These are phyloP conservation scores for Boletus tomentosulus DNA, from an alignment of 768 basidiomycete species.

Conservation along the genomic window DNA sequence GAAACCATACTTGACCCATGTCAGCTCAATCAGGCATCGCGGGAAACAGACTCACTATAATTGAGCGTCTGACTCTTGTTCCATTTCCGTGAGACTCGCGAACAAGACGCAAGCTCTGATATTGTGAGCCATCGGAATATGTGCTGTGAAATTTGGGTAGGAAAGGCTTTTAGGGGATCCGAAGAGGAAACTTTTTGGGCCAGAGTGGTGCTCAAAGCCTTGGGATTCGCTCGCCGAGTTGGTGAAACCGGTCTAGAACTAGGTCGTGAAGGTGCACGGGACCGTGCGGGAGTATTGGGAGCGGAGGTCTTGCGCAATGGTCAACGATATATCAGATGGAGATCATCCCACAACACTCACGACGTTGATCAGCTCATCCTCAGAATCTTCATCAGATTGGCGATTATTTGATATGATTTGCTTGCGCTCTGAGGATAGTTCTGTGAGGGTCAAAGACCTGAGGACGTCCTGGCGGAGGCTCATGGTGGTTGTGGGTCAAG, in stretches of 20 bases:
- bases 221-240: constrained; percentile 17
- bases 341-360: constrained; percentile 38
- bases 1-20: constrained; percentile 77
- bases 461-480: constrained; percentile 67
- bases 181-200: constrained; percentile 18
- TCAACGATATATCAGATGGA: constrained; percentile 8
- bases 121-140: constrained; percentile 65
- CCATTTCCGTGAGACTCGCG: constrained; percentile 85
- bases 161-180: constrained; percentile 69
- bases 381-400: constrained; percentile 47
- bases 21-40: neutral
- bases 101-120: constrained; percentile 68
- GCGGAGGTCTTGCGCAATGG: constrained; percentile 48
- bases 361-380: constrained; percentile 68
- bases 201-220: constrained; percentile 28
- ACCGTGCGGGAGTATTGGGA: constrained; percentile 64
- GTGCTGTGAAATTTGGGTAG: constrained; percentile 77
- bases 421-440: constrained; percentile 28
- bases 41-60: constrained; percentile 54
- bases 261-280: constrained; percentile 50
- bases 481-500: constrained; percentile 42
- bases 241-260: constrained; percentile 43
- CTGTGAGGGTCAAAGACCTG: constrained; percentile 46
- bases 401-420: constrained; percentile 2
- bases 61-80: constrained; percentile 84